Evolutionary conservation across 495 filamentous ascomycete genomes (phyloP).

Genomic region (Neurospora terricola): DNA sequence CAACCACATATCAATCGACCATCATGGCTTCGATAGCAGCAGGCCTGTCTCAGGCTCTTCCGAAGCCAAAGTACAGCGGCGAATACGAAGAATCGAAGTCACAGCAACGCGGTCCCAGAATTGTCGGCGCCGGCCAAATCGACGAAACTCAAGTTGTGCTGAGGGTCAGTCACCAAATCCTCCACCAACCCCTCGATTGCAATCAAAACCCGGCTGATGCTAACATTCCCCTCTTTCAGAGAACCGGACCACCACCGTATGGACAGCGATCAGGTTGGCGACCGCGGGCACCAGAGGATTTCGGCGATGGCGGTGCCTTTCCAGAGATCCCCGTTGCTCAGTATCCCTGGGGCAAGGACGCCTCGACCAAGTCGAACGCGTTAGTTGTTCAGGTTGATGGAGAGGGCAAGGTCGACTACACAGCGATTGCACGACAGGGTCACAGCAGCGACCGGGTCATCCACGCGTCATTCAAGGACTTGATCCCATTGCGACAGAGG

Average conservation of each 20-base stretch:
- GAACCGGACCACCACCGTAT: conserved; percentile 77
- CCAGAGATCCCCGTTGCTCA: conserved; percentile 90
- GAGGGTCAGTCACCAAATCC: conserved; percentile 42
- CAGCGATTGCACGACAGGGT: conserved; percentile 86
- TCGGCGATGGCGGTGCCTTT: conserved; percentile 92
- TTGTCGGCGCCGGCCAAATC: conserved; percentile 65
- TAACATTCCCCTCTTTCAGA: conserved; percentile 35
- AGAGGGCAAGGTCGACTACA: conserved; percentile 90
- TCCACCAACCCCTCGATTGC: not conserved
- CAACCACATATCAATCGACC: conserved; percentile 1
- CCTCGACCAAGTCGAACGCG: conserved; percentile 66
- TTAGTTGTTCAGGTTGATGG: conserved; percentile 84
- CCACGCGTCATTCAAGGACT: conserved; percentile 90
- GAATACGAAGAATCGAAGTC: conserved; percentile 75
- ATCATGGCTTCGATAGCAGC: conserved; percentile 62
- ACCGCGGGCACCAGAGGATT: conserved; percentile 77
- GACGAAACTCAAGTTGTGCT: conserved; percentile 83
- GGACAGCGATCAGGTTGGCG: conserved; percentile 79
- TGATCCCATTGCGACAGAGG: conserved; percentile 88
- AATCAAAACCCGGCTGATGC: not conserved
- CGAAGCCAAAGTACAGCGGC: conserved; percentile 80
- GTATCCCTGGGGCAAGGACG: conserved; percentile 78
- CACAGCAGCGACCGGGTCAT: conserved; percentile 76
- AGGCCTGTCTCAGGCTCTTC: conserved; percentile 71
- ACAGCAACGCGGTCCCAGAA: conserved; percentile 65